phyloP scores from a whole-genome alignment of 2,329 filamentous ascomycete genomes.

The Apiospora hydei region DNA sequence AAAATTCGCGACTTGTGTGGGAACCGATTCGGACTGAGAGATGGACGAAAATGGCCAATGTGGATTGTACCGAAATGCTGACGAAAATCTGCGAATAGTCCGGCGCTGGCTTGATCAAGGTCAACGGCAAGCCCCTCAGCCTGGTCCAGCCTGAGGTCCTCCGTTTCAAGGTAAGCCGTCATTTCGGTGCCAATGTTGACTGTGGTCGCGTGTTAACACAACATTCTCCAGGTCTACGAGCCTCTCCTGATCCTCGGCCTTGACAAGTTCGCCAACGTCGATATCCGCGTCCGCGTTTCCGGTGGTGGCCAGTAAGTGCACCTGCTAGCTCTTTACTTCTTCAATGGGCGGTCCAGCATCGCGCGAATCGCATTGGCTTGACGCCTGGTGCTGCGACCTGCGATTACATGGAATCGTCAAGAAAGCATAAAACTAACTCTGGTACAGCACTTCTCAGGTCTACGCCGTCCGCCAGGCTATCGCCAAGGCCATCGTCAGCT shows the following conservation, averaged over 20 bases:
- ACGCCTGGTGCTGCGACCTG: background rate
- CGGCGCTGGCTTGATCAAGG: conserved; percentile 83
- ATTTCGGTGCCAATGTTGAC: conserved; percentile 3
- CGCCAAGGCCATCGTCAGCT: conserved; percentile 94
- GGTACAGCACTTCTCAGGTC: conserved; percentile 76
- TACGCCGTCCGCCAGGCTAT: conserved; percentile 99
- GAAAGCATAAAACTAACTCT: background rate
- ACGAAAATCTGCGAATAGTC: conserved; percentile 31
- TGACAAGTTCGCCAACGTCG: conserved; percentile 96
- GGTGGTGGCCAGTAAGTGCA: conserved; percentile 80
- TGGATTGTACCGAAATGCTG: conserved; percentile 30
- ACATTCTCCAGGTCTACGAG: conserved; percentile 83
- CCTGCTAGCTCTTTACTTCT: conserved; percentile 37
- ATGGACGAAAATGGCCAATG: conserved; percentile 11
- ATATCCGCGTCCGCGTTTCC: conserved; percentile 95
- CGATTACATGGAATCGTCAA: background rate
- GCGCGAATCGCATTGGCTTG: background rate
- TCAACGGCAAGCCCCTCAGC: conserved; percentile 95
- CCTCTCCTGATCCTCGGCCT: conserved; percentile 95
- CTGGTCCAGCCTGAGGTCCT: conserved; percentile 97
- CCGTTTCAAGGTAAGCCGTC: conserved; percentile 84
- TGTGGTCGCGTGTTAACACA: conserved; percentile 28
- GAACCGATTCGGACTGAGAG: conserved; percentile 21
- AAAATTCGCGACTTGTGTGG: conserved; percentile 19
- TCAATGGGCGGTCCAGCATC: background rate